Base-by-base conservation (phyloP, 2,329 filamentous ascomycete species). In the Xylaria multiplex region DNA sequence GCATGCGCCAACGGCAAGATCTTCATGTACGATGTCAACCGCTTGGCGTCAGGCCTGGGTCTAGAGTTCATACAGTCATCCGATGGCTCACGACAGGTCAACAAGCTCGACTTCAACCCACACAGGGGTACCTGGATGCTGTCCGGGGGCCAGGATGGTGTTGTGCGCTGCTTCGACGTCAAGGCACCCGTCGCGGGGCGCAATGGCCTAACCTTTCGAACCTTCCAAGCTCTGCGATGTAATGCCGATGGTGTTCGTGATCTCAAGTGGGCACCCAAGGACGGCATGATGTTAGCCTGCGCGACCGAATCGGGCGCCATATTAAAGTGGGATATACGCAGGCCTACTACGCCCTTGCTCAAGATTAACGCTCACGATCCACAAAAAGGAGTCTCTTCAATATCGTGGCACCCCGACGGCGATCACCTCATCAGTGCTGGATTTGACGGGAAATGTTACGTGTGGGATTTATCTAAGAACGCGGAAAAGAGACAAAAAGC, bases 381-480 rank as follows among this genome's bases (percentile, higher is more conserved):
- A 7, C 75, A 76, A 63, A 87, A 85, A 68, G 81, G 85, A 0
- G 88, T 86, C 71, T 81, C 85, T 2, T 83, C 86, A 0, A 86
- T 90, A 49, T 84, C 86, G 2, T 91, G 89, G 89, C 89, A 91
- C 70, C 86, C 87, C 0, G 89, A 91, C 72, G 89, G 89, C 14
- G 82, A 85, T n/a, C 88, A 91, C 71, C 78, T 91, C 11, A 82
- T 89, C 55, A 91, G 87, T 68, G 88, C 85, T 4, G 88, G 88
- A 6, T 80, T 84, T 69, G 89, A 91, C 73, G 84, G 83, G 65
- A 85, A 84, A 59, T 85, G 88, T 45, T 83, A 89, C 71, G 85
- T 91, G 6, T 91, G 89, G 89, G 88, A 91, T 71, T 77, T 91
- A 64, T 85, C 86, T 5, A 81, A 80, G 58, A 82, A 81, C 6